Evolutionary conservation across 495 filamentous ascomycete genomes (phyloP), one percentile per base, ranked within the genome.

Genomic region (Letharia columbiana): DNA sequence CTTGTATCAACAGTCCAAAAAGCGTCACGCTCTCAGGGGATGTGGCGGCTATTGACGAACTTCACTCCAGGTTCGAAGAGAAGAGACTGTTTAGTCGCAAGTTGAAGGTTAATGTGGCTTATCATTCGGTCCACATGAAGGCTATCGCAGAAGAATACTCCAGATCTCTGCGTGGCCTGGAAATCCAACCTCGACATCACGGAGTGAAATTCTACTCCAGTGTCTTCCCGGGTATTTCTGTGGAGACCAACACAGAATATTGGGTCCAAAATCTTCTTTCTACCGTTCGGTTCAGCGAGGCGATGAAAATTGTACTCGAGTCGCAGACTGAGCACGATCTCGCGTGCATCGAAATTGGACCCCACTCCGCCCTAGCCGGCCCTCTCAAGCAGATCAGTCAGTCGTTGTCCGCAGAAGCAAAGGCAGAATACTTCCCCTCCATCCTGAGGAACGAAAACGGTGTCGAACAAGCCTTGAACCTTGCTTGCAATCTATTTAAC

Each of bases 41-140:
- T 65, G 28, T n/a, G 0, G 13, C 18, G 11, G 71, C 70, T 1
- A 59, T 79, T 20, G 40, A 69, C 33, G 68, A 50, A 11, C 47
- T 72, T 17, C 42, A 69, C n/a, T 35, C 47, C 23, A 37, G 28
- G 5, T 39, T 73, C 37, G 50, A 66, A 18, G 41, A 62, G 23
- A 41, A 65, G 42, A 68, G 76, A 57, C 66, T 79, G 31, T 83
- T 84, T 71, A 77, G 77, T 66, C 73, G 82, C 64, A 77, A 77
- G 40, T 75, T 85, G 4, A 73, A 78, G 52, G 78, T 84, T 40
- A 79, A 80, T 50, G 74, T 78, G n/a, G 82, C 81, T n/a, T 85
- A 82, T 62, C 83, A 85, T 66, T 84, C 82, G 18, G 76, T 76
- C 33, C 81, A 84, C 64, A 84, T 85, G 82, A 71, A 78, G 45